These are phyloP conservation scores for Mycena crocata DNA, from an alignment of 768 basidiomycete species.

Conservation along the genomic window DNA sequence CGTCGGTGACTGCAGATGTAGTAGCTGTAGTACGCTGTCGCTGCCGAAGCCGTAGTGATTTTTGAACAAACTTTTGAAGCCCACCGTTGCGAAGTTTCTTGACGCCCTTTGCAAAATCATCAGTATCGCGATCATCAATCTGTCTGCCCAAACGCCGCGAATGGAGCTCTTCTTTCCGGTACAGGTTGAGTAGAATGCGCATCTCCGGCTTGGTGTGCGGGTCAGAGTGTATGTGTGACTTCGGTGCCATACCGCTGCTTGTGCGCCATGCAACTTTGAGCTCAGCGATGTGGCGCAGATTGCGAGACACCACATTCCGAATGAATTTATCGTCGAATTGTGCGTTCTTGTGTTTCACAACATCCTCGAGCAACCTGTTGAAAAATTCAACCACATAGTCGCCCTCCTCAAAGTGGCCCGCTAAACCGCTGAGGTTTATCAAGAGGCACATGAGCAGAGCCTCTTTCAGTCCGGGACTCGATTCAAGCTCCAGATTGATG, in stretches of 20 bases:
- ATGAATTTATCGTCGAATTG: constrained; percentile 45
- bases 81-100: constrained; percentile 28
- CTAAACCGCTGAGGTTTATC: not conserved
- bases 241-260: constrained; percentile 33
- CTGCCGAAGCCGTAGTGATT: constrained; percentile 7
- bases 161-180: constrained; percentile 36
- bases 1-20: not conserved
- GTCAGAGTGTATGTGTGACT: constrained; percentile 35
- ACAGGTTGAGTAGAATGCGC: constrained; percentile 33
- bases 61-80: constrained; percentile 18
- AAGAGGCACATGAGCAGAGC: constrained; percentile 40
- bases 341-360: constrained; percentile 40
- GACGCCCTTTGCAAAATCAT: constrained; percentile 32
- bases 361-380: constrained; percentile 45
- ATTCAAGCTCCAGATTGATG: constrained; percentile 45
- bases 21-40: not conserved
- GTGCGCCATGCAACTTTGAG: constrained; percentile 44
- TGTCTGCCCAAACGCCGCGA: constrained; percentile 33
- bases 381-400: constrained; percentile 51
- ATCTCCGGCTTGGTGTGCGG: constrained; percentile 37
- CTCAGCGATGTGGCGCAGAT: constrained; percentile 44
- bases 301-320: constrained; percentile 42
- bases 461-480: constrained; percentile 30
- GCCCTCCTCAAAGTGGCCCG: constrained; percentile 29
- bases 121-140: constrained; percentile 19